Evolutionary conservation across 1,284 basidiomycete genomes (phyloP).

Genomic region (Microstroma glucosiphilum): DNA sequence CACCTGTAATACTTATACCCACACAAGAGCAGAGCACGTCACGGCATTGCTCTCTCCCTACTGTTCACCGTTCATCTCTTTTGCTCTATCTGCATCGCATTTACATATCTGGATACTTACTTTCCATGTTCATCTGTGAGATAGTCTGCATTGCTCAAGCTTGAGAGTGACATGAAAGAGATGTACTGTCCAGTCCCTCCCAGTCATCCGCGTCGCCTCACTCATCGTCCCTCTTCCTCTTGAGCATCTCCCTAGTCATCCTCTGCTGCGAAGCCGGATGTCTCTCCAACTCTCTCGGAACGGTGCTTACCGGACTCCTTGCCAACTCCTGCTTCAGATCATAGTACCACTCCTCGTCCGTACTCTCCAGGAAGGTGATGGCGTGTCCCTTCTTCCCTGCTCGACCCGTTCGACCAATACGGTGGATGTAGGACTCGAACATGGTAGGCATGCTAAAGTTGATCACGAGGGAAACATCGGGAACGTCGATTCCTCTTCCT

Average conservation of each 20-base stretch:
- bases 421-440: conserved; percentile 94
- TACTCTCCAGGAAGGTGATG: conserved; percentile 90
- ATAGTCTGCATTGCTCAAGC: too few species aligned
- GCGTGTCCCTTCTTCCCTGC: conserved; percentile 88
- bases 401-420: conserved; percentile 94
- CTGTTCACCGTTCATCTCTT: too few species aligned
- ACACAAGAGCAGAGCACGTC: neutral
- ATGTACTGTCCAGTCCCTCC: too few species aligned
- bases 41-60: too few species aligned
- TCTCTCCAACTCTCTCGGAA: conserved; percentile 31
- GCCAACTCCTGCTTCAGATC: conserved; percentile 40
- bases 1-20: neutral
- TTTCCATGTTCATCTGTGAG: too few species aligned
- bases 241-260: conserved; percentile 12
- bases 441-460: conserved; percentile 95
- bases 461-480: conserved; percentile 88
- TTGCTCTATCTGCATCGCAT: too few species aligned
- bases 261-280: conserved; percentile 38
- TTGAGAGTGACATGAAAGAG: too few species aligned
- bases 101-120: too few species aligned
- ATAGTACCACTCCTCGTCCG: conserved; percentile 86
- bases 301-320: conserved; percentile 35
- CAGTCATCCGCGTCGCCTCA: neutral
- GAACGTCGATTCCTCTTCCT: conserved; percentile 96
- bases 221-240: conserved; percentile 16